These are phyloP conservation scores for Fusarium temperatum DNA, from an alignment of 2,329 filamentous ascomycete species.

Conservation along the genomic window DNA sequence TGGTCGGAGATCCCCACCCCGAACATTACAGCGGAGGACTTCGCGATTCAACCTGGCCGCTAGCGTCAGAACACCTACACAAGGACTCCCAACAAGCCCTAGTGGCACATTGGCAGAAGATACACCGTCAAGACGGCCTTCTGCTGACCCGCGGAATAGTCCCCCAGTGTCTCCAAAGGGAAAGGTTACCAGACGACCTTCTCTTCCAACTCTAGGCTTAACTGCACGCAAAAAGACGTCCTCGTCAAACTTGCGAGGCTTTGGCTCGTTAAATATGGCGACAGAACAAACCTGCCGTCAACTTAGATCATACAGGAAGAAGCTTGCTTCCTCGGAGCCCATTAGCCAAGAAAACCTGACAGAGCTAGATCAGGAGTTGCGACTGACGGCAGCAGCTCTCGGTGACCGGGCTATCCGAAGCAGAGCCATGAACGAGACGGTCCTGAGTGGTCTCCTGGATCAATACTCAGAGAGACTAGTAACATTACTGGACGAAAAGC, in stretches of 20 bases:
- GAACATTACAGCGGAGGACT: constrained; percentile 62
- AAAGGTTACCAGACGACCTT: constrained; percentile 60
- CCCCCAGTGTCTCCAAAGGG: constrained; percentile 61
- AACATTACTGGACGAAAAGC: constrained; percentile 76
- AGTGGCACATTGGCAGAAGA: constrained; percentile 51
- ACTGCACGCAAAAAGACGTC: constrained; percentile 61
- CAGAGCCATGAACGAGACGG: constrained; percentile 64
- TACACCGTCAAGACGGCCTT: constrained; percentile 59
- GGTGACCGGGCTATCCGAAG: constrained; percentile 65
- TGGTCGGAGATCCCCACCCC: constrained; percentile 65
- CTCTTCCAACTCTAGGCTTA: constrained; percentile 59
- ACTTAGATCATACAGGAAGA: constrained; percentile 70
- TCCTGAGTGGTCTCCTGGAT: constrained; percentile 72
- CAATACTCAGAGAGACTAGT: constrained; percentile 79
- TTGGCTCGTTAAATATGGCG: constrained; percentile 67
- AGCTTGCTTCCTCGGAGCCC: constrained; percentile 64
- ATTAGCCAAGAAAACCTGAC: constrained; percentile 67
- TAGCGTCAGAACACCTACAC: constrained; percentile 50
- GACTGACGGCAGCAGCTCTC: constrained; percentile 69
- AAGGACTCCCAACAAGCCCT: constrained; percentile 53
- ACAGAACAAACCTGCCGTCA: constrained; percentile 72
- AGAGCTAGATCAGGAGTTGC: constrained; percentile 71
- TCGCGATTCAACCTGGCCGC: constrained; percentile 60
- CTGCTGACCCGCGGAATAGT: constrained; percentile 56
- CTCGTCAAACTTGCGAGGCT: constrained; percentile 57